Conservation (phyloP, 352 stramenopile species). For the Phytophthora fragariaefolia region DNA sequence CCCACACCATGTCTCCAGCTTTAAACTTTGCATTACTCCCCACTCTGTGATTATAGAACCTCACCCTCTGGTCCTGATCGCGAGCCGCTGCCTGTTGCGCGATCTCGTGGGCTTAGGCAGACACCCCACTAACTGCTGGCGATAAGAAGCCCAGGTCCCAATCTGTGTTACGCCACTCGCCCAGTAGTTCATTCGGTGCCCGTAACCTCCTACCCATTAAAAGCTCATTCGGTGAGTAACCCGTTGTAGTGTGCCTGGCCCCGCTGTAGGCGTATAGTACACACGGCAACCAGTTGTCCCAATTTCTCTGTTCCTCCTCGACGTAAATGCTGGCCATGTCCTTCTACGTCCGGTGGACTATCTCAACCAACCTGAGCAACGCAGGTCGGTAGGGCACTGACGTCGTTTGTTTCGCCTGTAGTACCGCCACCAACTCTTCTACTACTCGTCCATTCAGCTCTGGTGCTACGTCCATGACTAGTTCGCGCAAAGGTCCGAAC, state of each 20-base stretch:
- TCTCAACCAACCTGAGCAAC: background rate
- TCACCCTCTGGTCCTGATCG: background rate
- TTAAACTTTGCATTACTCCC: background rate
- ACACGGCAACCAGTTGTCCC: constrained; percentile 8
- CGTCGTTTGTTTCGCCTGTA: constrained; percentile 1
- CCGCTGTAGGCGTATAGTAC: constrained; percentile 14
- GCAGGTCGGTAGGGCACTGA: constrained; percentile 10
- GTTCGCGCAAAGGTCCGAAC: constrained; percentile 2
- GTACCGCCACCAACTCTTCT: background rate
- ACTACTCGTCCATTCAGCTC: constrained; percentile 6
- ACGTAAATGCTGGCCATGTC: background rate
- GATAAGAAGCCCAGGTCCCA: background rate
- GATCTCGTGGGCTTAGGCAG: background rate
- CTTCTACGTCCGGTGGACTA: constrained; percentile 3
- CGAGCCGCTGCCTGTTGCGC: background rate
- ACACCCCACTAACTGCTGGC: background rate
- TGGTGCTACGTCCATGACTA: constrained; percentile 4
- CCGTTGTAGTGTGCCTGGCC: background rate
- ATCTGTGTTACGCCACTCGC: background rate
- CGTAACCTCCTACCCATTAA: constrained; percentile 9
- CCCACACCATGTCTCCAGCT: constrained; percentile 2
- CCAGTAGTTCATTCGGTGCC: constrained; percentile 9
- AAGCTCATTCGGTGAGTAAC: constrained; percentile 11
- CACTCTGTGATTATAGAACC: background rate
- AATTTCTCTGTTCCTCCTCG: background rate